Evolutionary conservation across 2,329 filamentous ascomycete genomes (phyloP).

Genomic region (Didymella arachidicola): DNA sequence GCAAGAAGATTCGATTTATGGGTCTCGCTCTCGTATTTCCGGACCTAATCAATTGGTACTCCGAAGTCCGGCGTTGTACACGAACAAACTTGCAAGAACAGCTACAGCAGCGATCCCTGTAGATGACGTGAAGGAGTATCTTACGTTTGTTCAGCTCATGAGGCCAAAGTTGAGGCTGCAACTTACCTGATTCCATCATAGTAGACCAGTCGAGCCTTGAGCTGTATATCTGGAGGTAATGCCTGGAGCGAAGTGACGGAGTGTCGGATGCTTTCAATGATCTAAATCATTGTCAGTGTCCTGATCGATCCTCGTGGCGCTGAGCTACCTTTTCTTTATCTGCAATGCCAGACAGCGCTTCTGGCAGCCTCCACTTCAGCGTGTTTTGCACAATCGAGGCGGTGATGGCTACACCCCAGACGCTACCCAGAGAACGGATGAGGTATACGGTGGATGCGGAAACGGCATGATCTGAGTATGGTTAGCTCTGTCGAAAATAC

Average conservation of each 20-base stretch:
- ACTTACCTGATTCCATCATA: background rate
- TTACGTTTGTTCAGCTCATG: background rate
- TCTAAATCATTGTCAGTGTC: background rate
- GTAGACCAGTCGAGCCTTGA: too few species aligned
- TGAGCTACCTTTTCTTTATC: background rate
- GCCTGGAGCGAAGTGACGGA: background rate
- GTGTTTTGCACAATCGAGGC: background rate
- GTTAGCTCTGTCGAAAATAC: background rate
- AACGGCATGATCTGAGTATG: background rate
- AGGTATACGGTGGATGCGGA: background rate
- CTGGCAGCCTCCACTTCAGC: background rate
- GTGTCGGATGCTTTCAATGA: background rate
- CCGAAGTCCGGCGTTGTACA: background rate
- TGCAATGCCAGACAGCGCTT: background rate
- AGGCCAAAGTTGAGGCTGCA: background rate
- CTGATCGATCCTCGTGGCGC: background rate
- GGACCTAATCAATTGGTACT: background rate
- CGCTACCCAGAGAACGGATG: background rate
- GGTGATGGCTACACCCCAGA: background rate
- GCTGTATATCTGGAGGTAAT: background rate
- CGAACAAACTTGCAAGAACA: background rate
- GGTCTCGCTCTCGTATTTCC: background rate
- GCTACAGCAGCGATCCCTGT: background rate
- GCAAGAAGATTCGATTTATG: background rate
- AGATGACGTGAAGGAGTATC: background rate